phyloP scores from a whole-genome alignment of 2,329 filamentous ascomycete genomes.

The Fusarium sp. region DNA sequence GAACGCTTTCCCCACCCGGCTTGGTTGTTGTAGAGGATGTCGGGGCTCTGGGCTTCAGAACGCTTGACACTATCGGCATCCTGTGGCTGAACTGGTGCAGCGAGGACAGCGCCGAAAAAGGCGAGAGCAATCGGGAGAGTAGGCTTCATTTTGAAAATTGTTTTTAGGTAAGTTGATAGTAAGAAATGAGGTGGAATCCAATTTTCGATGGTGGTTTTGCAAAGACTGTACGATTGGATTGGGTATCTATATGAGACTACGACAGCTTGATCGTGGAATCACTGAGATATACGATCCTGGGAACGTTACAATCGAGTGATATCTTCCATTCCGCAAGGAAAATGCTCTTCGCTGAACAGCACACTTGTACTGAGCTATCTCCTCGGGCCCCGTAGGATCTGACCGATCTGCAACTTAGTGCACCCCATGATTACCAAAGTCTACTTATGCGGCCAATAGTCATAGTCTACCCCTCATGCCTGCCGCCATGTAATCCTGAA shows the following conservation, averaged over 20 bases:
- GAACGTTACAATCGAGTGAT: constrained; percentile 3
- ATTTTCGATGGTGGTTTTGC: neutral
- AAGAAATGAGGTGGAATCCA: neutral
- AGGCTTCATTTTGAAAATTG: constrained; percentile 8
- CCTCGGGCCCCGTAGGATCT: too few relatives aligned
- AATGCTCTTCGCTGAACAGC: too few relatives aligned
- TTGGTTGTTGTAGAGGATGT: constrained; percentile 16
- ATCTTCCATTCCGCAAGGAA: too few relatives aligned
- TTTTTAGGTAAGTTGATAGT: neutral
- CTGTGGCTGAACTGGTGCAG: constrained; percentile 6
- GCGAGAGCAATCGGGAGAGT: neutral
- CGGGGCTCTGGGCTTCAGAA: constrained; percentile 13
- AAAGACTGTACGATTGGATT: neutral
- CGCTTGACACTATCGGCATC: constrained; percentile 1
- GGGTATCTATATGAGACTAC: constrained; percentile 1
- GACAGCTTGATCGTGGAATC: neutral
- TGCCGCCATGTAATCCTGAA: too few relatives aligned
- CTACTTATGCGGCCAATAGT: too few relatives aligned
- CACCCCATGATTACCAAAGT: too few relatives aligned
- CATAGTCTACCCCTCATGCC: too few relatives aligned
- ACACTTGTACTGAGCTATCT: too few relatives aligned
- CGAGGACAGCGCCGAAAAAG: neutral
- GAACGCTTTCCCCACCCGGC: constrained; percentile 14
- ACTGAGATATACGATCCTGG: neutral
- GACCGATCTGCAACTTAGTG: too few relatives aligned